These are phyloP conservation scores for Echeveria elegans DNA, from an alignment of 164 flowering plant genomes.

Conservation along the genomic window DNA sequence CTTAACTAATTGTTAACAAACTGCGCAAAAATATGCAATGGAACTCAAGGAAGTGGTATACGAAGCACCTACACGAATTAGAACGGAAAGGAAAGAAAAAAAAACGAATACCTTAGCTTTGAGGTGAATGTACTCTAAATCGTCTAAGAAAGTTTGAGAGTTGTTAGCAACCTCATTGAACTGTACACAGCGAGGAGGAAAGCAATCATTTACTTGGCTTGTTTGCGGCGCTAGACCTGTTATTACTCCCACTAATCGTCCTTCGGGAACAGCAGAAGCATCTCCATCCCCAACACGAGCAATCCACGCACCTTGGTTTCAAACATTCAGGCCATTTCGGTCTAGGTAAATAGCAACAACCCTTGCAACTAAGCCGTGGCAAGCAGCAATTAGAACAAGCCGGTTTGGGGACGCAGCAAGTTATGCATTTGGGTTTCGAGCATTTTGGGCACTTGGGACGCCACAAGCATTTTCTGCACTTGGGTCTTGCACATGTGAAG, in stretches of 20 bases:
- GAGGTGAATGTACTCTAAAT: not conserved
- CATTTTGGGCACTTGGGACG: conserved; percentile 20
- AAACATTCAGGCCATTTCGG: conserved; percentile 8
- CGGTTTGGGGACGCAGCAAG: not conserved
- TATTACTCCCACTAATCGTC: not conserved
- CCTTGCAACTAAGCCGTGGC: not conserved
- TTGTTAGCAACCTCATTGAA: not conserved
- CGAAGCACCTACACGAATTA: too few species aligned
- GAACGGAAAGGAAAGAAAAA: too few species aligned
- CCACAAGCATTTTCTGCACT: conserved; percentile 20
- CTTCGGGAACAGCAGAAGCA: conserved; percentile 2
- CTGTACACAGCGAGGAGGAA: conserved; percentile 5
- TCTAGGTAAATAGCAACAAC: not conserved
- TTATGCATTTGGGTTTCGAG: conserved; percentile 1
- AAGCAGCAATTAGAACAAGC: conserved; percentile 3
- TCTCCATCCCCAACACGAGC: not conserved
- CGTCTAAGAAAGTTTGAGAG: not conserved
- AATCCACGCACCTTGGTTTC: not conserved
- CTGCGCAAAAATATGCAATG: too few species aligned
- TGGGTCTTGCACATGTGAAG: conserved; percentile 16
- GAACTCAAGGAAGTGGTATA: too few species aligned
- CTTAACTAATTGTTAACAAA: too few species aligned
- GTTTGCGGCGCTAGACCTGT: not conserved
- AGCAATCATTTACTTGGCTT: not conserved
- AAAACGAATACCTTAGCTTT: not conserved